Evolutionary conservation across 768 basidiomycete species (phyloP).

Genomic region (Guyanaporus albipodus): DNA sequence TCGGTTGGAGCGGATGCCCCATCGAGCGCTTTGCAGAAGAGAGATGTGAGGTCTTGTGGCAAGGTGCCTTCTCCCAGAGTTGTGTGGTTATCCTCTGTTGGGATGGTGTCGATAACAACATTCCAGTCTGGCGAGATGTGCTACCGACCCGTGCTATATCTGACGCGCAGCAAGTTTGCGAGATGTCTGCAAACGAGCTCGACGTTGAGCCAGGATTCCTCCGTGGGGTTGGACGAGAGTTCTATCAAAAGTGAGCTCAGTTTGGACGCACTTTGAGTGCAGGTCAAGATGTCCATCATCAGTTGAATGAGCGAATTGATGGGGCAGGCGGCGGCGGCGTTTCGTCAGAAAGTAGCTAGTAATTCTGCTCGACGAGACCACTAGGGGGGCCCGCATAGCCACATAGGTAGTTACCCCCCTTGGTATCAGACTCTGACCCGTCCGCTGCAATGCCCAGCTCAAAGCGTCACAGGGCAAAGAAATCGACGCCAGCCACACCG

Average conservation of each 20-base stretch:
- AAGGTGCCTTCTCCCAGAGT: slow-evolving; percentile 60
- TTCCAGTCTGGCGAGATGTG: background rate
- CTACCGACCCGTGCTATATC: slow-evolving; percentile 47
- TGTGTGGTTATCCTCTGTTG: slow-evolving; percentile 66
- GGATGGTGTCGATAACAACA: slow-evolving; percentile 16
- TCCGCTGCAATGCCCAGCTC: slow-evolving; percentile 21
- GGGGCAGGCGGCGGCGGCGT: too few species aligned
- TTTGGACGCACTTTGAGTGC: slow-evolving; percentile 29
- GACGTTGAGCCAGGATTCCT: slow-evolving; percentile 47
- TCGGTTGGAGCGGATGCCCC: slow-evolving; percentile 44
- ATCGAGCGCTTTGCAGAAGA: slow-evolving; percentile 54
- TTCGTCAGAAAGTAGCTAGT: too few species aligned
- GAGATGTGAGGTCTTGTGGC: slow-evolving; percentile 59
- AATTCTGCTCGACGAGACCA: too few species aligned
- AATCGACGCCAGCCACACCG: slow-evolving; percentile 32
- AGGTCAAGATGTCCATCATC: slow-evolving; percentile 15
- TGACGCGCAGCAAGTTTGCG: slow-evolving; percentile 59
- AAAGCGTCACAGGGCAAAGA: slow-evolving; percentile 58
- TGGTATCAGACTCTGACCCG: too few species aligned
- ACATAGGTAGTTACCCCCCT: too few species aligned
- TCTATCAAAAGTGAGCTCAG: slow-evolving; percentile 33
- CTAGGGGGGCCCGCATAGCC: too few species aligned
- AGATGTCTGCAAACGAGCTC: slow-evolving; percentile 50
- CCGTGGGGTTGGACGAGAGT: slow-evolving; percentile 30
- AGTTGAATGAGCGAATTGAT: too few species aligned